Evolutionary conservation across 129 eudicot genomes (phyloP), one percentile per base, ranked within the genome.

Genomic region (Pseudognaphalium luteoalbum): DNA sequence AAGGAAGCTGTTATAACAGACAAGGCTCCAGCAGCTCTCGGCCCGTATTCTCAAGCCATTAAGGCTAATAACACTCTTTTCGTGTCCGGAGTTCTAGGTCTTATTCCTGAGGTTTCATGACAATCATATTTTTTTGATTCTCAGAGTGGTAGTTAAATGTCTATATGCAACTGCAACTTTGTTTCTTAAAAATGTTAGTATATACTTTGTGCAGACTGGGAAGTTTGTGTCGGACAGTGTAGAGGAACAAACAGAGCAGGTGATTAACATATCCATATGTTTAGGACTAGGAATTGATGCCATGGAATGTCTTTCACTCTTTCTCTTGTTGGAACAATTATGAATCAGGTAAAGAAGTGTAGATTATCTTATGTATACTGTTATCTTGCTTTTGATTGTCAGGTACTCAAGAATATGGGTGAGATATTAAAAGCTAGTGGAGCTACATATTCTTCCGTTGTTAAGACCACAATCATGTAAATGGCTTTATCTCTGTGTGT

Each of bases 241-340:
- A 28, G 98, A 94, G 79, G 98, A 89, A 10, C 98, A 94, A 82
- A 94, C 98, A 22, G 98, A 94, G 79, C 98, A 94, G 98, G 98
- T 94, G 85, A 41, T 54, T 4, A 35, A 14, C 39, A 39, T 71
- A 75, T 12, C 30, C 12, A 22, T 58, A 3, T 47, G n/a, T 47
- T 11, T 47, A 47, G 16, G 54, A 47, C 17, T 47, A 12, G 17
- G n/a, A 12, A 47, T 47, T 47, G 54, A 3, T 47, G 17, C n/a
- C 54, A 57, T n/a, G 29, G 29, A 29, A 21, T 25, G 16, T 47
- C 54, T 47, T 39, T 39, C 47, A 39, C 47, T 39, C 10, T 39
- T 47, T 47, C 54, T 47, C 16, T 47, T 47, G 14, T 14, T 1
- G 14, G 1, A 47, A 47, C 5, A 47, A 47, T 11, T 47, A 3